These are phyloP conservation scores for Yarrowia sp. DNA, from an alignment of 805 yeast genomes.

Conservation along the genomic window DNA sequence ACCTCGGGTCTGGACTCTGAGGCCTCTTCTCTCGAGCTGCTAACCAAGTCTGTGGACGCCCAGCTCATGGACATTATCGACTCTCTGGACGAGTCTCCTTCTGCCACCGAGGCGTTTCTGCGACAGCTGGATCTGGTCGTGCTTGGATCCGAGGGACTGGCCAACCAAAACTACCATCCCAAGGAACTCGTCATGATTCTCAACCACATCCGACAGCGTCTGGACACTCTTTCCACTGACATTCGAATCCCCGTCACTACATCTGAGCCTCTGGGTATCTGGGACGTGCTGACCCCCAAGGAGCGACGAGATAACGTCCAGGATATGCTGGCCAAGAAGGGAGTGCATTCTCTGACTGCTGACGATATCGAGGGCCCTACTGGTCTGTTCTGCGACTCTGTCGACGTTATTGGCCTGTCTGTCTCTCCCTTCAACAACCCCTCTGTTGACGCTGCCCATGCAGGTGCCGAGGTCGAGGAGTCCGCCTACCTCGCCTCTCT, in stretches of 20 bases:
- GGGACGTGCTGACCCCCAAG: conserved; percentile 22
- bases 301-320: conserved; percentile 18
- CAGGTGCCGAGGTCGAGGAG: conserved; percentile 16
- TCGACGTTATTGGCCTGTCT: conserved; percentile 20
- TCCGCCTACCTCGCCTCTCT: conserved; percentile 21
- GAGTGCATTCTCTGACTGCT: background rate
- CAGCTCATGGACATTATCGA: conserved; percentile 14
- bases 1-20: conserved; percentile 16
- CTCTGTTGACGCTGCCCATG: background rate
- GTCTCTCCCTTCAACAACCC: conserved; percentile 16
- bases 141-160: conserved; percentile 21
- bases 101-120: conserved; percentile 3
- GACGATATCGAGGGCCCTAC: conserved; percentile 9
- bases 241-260: conserved; percentile 18
- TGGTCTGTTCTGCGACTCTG: conserved; percentile 17
- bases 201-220: background rate
- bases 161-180: conserved; percentile 25
- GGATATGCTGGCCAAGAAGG: background rate
- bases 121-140: conserved; percentile 20
- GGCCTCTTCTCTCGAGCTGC: background rate
- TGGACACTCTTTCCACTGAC: background rate
- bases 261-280: conserved; percentile 20
- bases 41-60: conserved; percentile 10
- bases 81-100: conserved; percentile 9
- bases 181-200: conserved; percentile 20